Conservation (phyloP, 192 early-diverging fungal species). For the Tieghemiomyces parasiticus region DNA sequence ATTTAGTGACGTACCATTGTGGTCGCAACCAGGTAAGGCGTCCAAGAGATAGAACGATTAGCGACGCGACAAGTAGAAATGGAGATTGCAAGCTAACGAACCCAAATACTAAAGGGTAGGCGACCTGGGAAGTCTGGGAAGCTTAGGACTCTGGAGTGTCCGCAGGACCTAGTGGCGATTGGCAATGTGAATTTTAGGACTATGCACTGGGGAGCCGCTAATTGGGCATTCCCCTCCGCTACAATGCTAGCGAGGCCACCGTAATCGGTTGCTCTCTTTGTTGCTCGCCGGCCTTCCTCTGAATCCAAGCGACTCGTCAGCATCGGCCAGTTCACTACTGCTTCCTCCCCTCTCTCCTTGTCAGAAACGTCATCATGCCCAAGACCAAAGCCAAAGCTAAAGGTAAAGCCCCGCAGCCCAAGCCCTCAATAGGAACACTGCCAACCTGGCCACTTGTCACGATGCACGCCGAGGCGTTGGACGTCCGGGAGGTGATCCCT, state of each 20-base stretch:
- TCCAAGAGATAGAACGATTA: background rate
- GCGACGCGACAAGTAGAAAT: too few species aligned
- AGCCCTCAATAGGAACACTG: background rate
- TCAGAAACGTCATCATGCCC: background rate
- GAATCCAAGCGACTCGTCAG: background rate
- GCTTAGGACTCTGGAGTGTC: too few species aligned
- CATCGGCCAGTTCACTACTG: too few species aligned
- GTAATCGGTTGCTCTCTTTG: background rate
- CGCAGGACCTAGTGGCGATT: too few species aligned
- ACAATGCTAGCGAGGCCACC: background rate
- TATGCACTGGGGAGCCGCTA: background rate
- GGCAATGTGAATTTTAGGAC: too few species aligned
- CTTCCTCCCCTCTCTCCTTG: too few species aligned
- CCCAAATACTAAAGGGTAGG: too few species aligned
- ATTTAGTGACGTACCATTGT: background rate
- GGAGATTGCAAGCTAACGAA: too few species aligned
- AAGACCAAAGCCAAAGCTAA: background rate
- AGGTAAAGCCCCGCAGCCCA: background rate
- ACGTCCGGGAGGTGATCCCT: constrained; percentile 19
- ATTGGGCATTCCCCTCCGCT: background rate
- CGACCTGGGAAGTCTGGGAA: too few species aligned
- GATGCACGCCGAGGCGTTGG: constrained; percentile 6
- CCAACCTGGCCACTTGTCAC: background rate
- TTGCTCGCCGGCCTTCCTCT: background rate
- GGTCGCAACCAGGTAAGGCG: background rate